phyloP scores from a whole-genome alignment of 371 early-diverging fungal species.

The Syncephalis fuscata region DNA sequence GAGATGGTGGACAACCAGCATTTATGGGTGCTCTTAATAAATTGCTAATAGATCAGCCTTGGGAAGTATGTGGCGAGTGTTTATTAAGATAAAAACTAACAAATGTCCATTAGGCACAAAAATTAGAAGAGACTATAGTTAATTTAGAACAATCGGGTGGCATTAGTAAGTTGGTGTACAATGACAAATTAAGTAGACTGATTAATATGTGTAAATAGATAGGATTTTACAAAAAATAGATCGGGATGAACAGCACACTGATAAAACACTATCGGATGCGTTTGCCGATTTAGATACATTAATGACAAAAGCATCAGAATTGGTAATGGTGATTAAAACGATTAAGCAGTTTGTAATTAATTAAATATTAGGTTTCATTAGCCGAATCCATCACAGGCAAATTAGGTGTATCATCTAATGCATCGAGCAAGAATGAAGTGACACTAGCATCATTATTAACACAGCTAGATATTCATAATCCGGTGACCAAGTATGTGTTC shows the following conservation, averaged over 20 bases:
- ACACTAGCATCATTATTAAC: constrained; percentile 55
- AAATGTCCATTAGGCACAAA: neutral
- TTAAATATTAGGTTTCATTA: constrained; percentile 23
- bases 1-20: constrained; percentile 41
- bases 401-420: constrained; percentile 17
- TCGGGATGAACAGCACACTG: constrained; percentile 34
- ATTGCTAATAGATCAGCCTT: constrained; percentile 34
- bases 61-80: constrained; percentile 30
- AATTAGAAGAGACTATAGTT: neutral
- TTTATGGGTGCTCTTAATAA: constrained; percentile 39
- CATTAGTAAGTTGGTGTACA: neutral
- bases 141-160: constrained; percentile 5
- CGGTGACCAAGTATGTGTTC: constrained; percentile 38
- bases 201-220: constrained; percentile 20
- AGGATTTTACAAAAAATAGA: constrained; percentile 59
- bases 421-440: constrained; percentile 14
- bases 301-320: constrained; percentile 71
- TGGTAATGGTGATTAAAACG: constrained; percentile 37
- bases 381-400: constrained; percentile 56
- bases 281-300: constrained; percentile 74
- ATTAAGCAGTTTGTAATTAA: constrained; percentile 7
- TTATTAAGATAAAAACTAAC: neutral
- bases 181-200: neutral
- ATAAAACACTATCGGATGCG: constrained; percentile 53
- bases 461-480: constrained; percentile 70